Evolutionary conservation across 1,139 yeast genomes (phyloP), one percentile per base, ranked within the genome.

Genomic region (Suhomyces guaymorum): DNA sequence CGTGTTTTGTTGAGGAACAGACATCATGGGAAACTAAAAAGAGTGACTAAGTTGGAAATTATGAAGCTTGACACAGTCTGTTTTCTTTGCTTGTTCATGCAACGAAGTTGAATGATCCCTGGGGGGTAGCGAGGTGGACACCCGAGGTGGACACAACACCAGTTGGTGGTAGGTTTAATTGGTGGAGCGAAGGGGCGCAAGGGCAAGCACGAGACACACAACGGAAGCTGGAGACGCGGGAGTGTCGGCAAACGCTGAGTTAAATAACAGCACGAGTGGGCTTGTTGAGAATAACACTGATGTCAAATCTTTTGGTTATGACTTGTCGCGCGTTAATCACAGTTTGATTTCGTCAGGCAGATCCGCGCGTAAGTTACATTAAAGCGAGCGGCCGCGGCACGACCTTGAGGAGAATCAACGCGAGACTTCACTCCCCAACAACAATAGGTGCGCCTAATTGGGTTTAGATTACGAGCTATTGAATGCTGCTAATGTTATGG

Each of bases 31-130:
- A 22, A 17, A 8, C 7, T 6, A 20, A 37, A 38, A 38, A 28
- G 42, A 38, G 37, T 32, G 42, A 38, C 42, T 35, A 35, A 35
- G 42, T 38, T 38, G 42, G 42, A 38, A 9, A 32, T 38, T 11
- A n/a, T n/a, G n/a, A n/a, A n/a, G n/a, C n/a, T n/a, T 18, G 30
- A 12, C 22, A 11, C 19, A 20, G 24, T n/a, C n/a, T n/a, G n/a
- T n/a, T n/a, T n/a, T n/a, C n/a, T n/a, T n/a, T n/a, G n/a, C n/a
- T n/a, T n/a, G n/a, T n/a, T n/a, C n/a, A n/a, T n/a, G n/a, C n/a
- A n/a, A n/a, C n/a, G n/a, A n/a, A n/a, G n/a, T n/a, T n/a, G n/a
- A 20, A 27, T 18, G 11, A 13, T 11, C 5, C 28, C 19, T 12
- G 24, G 24, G 15, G 26, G 26, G 17, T 12, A 9, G 7, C 9